Base-by-base conservation (phyloP, 169 alveolate genomes). In the Perkinsus marinus region DNA sequence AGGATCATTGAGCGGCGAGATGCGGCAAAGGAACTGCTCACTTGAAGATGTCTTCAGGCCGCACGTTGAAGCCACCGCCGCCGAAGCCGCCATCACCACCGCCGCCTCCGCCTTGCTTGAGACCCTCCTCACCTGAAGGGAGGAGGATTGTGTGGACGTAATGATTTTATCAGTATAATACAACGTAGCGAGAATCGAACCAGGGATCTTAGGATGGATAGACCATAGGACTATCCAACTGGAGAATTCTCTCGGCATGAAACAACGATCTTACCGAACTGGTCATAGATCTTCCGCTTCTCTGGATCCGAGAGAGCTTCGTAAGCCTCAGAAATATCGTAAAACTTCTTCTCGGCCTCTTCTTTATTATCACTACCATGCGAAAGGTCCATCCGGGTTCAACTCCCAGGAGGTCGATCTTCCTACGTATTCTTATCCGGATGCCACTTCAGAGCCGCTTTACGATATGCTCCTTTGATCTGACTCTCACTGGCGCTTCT, bases 231-330 rank as follows among this genome's bases (percentile, higher is more conserved):
- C 95, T 0, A 97, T 90, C 16, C 79, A 57, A 7, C 3, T 57
- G 26, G 30, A 30, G 22, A 16, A 57, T 57, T 30, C 22, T 26
- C 34, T 57, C 79, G 68, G 26, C 68, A 43, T 10, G 68, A 43
- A 9, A 43, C n/a, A n/a, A n/a, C 98, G 98, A 93, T 96, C 97
- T 93, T 96, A 22, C 98, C 98, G 89, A 94, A 95, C 46, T 95
- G 96, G 92, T 96, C 98, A 90, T 97, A 97, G 37, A 96, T 89
- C 68, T 96, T 96, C 90, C 97, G 94, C 91, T 97, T 97, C 91
- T 96, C 97, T 19, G 97, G 97, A 91, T 97, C 98, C 30, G 96
- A 92, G 30, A 97, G 93, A 19, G 95, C 94, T 93, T 97, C 98
- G 92, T 97, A 95, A 0, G 99, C 98, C 68, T 95, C 94, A 43